A percentile compares a stretch with the other conserved stretches of the same genome.
phyloP scores from a whole-genome alignment of 164 flowering plant species.

The Tetrastigma voinierianum region DNA sequence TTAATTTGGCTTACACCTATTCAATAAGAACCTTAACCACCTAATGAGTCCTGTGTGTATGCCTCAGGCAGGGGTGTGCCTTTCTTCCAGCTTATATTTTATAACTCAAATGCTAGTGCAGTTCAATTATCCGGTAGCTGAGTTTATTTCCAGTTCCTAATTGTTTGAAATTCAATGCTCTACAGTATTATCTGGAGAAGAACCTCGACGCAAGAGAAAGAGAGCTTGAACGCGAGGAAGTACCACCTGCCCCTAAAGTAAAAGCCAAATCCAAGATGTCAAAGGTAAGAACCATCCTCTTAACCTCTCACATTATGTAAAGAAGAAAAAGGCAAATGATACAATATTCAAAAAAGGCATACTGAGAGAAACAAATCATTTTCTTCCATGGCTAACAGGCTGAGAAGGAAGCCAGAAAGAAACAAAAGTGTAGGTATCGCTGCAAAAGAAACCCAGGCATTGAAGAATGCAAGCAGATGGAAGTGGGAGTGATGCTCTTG shows the following conservation, averaged over 20 bases:
- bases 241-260: conserved; percentile 83
- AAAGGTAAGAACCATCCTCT: conserved; percentile 49
- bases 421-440: too few relatives aligned
- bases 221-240: conserved; percentile 89
- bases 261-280: conserved; percentile 99
- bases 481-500: conserved; percentile 38
- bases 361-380: background rate
- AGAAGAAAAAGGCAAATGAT: background rate
- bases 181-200: conserved; percentile 96
- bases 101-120: background rate
- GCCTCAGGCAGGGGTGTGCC: background rate
- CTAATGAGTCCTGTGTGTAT: background rate
- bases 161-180: background rate
- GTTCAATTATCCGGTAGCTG: background rate
- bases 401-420: conserved; percentile 91
- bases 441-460: conserved; percentile 71
- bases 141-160: background rate
- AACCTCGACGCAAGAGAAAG: conserved; percentile 81
- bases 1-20: background rate
- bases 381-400: conserved; percentile 41
- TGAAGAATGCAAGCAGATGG: conserved; percentile 93
- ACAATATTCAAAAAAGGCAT: too few relatives aligned
- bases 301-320: background rate
- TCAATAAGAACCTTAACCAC: background rate
- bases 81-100: background rate